Conservation (phyloP, 352 stramenopile species). For the Thraustochytrium sp. region DNA sequence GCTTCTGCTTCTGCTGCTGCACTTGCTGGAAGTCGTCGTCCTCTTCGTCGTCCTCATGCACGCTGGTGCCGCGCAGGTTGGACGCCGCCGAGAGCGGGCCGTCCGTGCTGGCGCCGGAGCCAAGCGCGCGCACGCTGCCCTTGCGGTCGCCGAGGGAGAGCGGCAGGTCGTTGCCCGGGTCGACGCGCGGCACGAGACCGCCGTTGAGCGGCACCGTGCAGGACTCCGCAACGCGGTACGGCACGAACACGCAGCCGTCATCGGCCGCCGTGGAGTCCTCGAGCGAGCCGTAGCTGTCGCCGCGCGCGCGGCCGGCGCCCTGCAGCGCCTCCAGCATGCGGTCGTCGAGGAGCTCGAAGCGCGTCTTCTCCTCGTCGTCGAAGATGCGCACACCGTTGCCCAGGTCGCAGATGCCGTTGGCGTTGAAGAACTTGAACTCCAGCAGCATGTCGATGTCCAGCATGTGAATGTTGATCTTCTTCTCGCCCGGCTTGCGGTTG, state of each 20-base stretch:
- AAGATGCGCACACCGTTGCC: slow-evolving; percentile 6
- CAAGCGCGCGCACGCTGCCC: too few relatives aligned
- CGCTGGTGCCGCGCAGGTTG: too few relatives aligned
- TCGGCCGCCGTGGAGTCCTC: neutral
- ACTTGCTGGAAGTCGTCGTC: too few relatives aligned
- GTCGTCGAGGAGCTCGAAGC: slow-evolving; percentile 18
- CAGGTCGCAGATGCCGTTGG: slow-evolving; percentile 10
- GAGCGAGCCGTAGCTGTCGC: neutral
- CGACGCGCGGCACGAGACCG: neutral
- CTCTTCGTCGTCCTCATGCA: too few relatives aligned
- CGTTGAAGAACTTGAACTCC: slow-evolving; percentile 15
- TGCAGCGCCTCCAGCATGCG: neutral
- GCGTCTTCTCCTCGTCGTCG: slow-evolving; percentile 24
- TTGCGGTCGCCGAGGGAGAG: too few relatives aligned
- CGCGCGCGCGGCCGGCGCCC: neutral
- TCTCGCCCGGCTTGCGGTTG: neutral
- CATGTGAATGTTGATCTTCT: neutral
- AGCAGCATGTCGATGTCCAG: slow-evolving; percentile 36
- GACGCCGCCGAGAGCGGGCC: too few relatives aligned
- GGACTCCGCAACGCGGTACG: slow-evolving; percentile 25
- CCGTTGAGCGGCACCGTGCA: neutral
- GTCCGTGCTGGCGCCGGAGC: too few relatives aligned
- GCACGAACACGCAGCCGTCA: neutral
- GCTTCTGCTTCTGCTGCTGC: too few relatives aligned
- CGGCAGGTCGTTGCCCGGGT: too few relatives aligned